Conservation (phyloP, 1,139 yeast genomes). For the Pichia kudriavzevii region DNA sequence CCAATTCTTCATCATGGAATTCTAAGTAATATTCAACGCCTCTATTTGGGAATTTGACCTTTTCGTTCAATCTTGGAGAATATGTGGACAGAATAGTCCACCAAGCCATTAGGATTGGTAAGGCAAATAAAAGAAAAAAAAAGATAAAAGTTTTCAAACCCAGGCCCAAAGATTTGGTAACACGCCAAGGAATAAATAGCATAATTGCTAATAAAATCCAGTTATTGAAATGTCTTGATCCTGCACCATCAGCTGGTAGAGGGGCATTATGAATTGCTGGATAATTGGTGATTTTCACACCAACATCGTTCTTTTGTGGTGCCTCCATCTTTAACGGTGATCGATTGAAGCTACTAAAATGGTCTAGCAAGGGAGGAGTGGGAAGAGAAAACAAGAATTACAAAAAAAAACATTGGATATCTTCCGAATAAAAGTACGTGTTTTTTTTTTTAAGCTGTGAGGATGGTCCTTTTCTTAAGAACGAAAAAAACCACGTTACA, state of each 20-base stretch:
- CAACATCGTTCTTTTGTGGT: conserved; percentile 13
- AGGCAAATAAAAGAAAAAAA: conserved; percentile 43
- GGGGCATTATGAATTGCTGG: conserved; percentile 85
- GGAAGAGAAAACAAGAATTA: too few relatives aligned
- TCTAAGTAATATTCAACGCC: conserved; percentile 77
- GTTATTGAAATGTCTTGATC: conserved; percentile 71
- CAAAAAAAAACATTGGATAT: too few relatives aligned
- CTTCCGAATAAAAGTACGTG: too few relatives aligned
- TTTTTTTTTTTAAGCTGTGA: too few relatives aligned
- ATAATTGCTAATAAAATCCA: conserved; percentile 43
- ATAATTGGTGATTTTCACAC: conserved; percentile 12
- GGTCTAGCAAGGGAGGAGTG: too few relatives aligned
- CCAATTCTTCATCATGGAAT: conserved; percentile 70
- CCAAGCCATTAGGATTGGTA: conserved; percentile 73
- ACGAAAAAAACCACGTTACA: too few relatives aligned
- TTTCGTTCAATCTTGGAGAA: conserved; percentile 78
- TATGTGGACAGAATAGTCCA: conserved; percentile 75
- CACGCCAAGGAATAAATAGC: conserved; percentile 55
- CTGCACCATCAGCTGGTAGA: conserved; percentile 89
- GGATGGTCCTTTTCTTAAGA: too few relatives aligned
- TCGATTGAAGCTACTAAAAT: too few relatives aligned
- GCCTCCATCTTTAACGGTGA: conserved; percentile 9
- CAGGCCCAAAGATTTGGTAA: conserved; percentile 62
- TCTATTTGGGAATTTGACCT: conserved; percentile 65
- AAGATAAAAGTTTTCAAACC: conserved; percentile 64